Evolutionary conservation across 768 basidiomycete species (phyloP).

Genomic region (Paxillus ammoniavirescens): DNA sequence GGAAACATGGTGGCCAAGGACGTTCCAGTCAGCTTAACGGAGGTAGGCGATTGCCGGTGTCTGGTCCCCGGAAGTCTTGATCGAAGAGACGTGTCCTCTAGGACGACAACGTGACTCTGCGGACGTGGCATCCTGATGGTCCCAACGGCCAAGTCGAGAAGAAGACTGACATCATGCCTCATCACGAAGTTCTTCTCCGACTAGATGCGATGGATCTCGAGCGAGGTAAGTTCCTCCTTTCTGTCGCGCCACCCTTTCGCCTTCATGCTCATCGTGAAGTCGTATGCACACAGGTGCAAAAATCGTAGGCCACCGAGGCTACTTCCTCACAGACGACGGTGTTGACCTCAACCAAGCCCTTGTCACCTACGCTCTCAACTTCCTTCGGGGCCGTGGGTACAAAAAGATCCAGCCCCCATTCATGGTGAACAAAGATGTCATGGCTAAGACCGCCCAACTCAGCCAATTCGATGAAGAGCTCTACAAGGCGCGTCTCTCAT

Average conservation of each 20-base stretch:
- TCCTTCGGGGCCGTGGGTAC: slow-evolving; percentile 77
- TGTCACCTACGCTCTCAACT: slow-evolving; percentile 92
- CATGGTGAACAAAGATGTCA: slow-evolving; percentile 97
- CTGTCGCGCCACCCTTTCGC: neutral
- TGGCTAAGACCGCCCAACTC: slow-evolving; percentile 97
- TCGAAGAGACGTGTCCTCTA: slow-evolving; percentile 27
- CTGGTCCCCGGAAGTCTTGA: neutral
- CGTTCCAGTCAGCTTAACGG: slow-evolving; percentile 83
- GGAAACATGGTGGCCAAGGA: slow-evolving; percentile 92
- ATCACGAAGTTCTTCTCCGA: slow-evolving; percentile 93
- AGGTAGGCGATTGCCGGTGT: slow-evolving; percentile 46
- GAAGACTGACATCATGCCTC: slow-evolving; percentile 82
- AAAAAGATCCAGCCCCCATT: slow-evolving; percentile 97
- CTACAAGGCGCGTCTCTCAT: slow-evolving; percentile 72
- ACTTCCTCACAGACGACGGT: slow-evolving; percentile 93
- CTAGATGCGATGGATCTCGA: slow-evolving; percentile 97
- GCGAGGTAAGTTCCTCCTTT: slow-evolving; percentile 52
- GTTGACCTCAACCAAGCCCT: slow-evolving; percentile 97
- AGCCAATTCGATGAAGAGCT: slow-evolving; percentile 98
- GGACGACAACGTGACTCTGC: slow-evolving; percentile 87
- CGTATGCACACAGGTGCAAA: slow-evolving; percentile 66
- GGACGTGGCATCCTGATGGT: slow-evolving; percentile 85
- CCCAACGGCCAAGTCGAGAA: slow-evolving; percentile 69
- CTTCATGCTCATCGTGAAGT: slow-evolving; percentile 6
- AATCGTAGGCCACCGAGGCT: slow-evolving; percentile 93